phyloP scores from a whole-genome alignment of 352 stramenopile genomes.

The Phytophthora hybrid region DNA sequence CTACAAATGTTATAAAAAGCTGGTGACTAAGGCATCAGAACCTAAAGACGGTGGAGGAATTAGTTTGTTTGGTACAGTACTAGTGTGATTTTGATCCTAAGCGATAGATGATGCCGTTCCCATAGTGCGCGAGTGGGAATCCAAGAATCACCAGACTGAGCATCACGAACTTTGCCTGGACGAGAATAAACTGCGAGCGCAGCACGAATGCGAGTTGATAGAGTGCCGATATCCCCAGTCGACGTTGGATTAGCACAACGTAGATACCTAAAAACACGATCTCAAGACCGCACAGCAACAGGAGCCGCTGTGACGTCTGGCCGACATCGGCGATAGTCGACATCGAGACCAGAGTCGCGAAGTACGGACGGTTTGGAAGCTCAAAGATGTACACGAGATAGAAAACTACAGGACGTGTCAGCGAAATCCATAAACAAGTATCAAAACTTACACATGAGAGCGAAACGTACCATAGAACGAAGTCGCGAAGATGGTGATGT shows the following conservation, averaged over 20 bases:
- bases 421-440: neutral
- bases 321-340: neutral
- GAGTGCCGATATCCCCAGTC: neutral
- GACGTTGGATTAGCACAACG: slow-evolving; percentile 5
- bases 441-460: neutral
- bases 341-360: slow-evolving; percentile 12
- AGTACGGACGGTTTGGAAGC: slow-evolving; percentile 22
- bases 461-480: slow-evolving; percentile 28
- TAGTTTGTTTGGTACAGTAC: neutral
- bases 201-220: slow-evolving; percentile 31
- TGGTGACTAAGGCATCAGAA: neutral
- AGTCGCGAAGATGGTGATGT: neutral
- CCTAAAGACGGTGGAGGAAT: neutral
- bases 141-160: slow-evolving; percentile 22
- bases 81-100: neutral
- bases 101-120: slow-evolving; percentile 24
- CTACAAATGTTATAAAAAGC: neutral
- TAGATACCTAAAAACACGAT: slow-evolving; percentile 16
- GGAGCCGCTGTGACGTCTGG: neutral
- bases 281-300: slow-evolving; percentile 15
- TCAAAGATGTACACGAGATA: slow-evolving; percentile 17
- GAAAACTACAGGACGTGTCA: neutral
- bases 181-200: slow-evolving; percentile 12
- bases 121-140: slow-evolving; percentile 26
- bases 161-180: slow-evolving; percentile 30